phyloP scores from a whole-genome alignment of 2,329 filamentous ascomycete species.

The Fusarium sp. region DNA sequence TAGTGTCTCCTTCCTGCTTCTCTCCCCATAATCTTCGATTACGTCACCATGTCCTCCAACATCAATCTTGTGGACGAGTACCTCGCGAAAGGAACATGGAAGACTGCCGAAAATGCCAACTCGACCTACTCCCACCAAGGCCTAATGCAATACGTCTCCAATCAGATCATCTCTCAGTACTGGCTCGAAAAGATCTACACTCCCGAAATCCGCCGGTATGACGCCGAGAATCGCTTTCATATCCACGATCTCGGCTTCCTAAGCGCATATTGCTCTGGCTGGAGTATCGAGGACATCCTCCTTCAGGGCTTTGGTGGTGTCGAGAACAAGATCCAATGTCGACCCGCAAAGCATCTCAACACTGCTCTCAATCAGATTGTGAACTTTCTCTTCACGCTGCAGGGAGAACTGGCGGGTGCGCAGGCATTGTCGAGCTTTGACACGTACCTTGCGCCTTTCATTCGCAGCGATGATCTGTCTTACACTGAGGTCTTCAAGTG shows the following conservation, averaged over 20 bases:
- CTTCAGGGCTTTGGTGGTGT: slow-evolving; percentile 41
- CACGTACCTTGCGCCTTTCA: slow-evolving; percentile 39
- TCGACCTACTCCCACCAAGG: slow-evolving; percentile 44
- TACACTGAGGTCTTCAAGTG: slow-evolving; percentile 42
- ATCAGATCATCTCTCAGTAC: slow-evolving; percentile 41
- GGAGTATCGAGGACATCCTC: slow-evolving; percentile 42
- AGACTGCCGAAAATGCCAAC: slow-evolving; percentile 40
- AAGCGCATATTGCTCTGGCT: slow-evolving; percentile 42
- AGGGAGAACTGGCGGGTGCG: slow-evolving; percentile 40
- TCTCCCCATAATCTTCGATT: no score
- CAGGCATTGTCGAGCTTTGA: slow-evolving; percentile 42
- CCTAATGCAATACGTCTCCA: slow-evolving; percentile 43
- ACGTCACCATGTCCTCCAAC: slow-evolving; percentile 18
- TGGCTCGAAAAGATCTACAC: slow-evolving; percentile 43
- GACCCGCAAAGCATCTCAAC: slow-evolving; percentile 41
- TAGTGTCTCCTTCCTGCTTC: neutral
- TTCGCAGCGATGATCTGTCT: slow-evolving; percentile 32
- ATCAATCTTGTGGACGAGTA: slow-evolving; percentile 38
- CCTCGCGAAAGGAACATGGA: slow-evolving; percentile 40
- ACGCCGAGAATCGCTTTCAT: slow-evolving; percentile 39
- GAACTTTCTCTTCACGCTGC: slow-evolving; percentile 41
- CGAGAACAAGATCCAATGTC: slow-evolving; percentile 43
- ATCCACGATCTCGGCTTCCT: slow-evolving; percentile 43
- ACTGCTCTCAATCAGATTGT: slow-evolving; percentile 43
- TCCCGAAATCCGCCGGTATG: slow-evolving; percentile 30